phyloP scores from a whole-genome alignment of 169 alveolate genomes.

The Sarcocystis neurona region DNA sequence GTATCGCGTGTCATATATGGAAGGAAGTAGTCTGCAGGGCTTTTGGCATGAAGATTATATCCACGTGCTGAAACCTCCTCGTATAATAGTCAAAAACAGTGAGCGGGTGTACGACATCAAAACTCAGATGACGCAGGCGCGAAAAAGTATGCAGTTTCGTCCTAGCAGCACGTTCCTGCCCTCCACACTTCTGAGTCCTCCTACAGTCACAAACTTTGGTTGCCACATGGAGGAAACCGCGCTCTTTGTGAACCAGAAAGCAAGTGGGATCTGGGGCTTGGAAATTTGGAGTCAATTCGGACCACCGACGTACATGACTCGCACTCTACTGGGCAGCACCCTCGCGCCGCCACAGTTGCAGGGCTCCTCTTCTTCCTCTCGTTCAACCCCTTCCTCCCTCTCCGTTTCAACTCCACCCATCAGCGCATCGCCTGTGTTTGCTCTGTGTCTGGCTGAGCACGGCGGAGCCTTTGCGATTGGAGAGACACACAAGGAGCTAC shows the following conservation, averaged over 20 bases:
- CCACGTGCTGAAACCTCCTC: constrained; percentile 44
- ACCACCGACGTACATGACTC: constrained; percentile 52
- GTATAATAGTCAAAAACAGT: not conserved
- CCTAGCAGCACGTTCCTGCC: not conserved
- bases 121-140: constrained; percentile 14
- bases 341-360: constrained; percentile 16
- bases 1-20: constrained; percentile 67
- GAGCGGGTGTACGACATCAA: constrained; percentile 19
- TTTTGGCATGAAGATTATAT: constrained; percentile 66
- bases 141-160: not conserved
- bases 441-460: constrained; percentile 26
- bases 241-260: constrained; percentile 66
- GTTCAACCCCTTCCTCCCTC: too few relatives aligned
- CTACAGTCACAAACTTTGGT: constrained; percentile 63
- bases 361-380: too few relatives aligned
- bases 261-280: constrained; percentile 71
- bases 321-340: constrained; percentile 21
- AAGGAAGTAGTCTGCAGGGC: constrained; percentile 73
- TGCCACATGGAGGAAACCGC: constrained; percentile 72
- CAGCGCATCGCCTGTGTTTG: not conserved
- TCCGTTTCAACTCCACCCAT: constrained; percentile 3
- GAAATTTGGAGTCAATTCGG: constrained; percentile 60
- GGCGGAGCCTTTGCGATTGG: constrained; percentile 37
- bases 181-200: not conserved
- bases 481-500: constrained; percentile 17